Base-by-base conservation (phyloP, 345 rosid species). In the Arabidopsis arenosa region DNA sequence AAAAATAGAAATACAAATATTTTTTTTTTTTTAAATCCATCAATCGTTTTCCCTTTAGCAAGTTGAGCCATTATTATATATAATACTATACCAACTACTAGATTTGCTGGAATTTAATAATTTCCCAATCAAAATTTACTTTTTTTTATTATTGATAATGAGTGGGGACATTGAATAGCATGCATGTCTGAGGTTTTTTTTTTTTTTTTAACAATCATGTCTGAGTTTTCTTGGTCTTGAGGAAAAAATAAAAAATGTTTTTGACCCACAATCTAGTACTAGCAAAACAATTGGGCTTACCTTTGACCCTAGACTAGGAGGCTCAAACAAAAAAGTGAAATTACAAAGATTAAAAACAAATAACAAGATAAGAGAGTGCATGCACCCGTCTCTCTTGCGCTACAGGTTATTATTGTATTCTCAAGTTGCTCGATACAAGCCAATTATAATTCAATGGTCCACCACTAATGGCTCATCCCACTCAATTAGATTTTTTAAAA, bases 231-330 rank as follows among this genome's bases (percentile, higher is more conserved):
- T 54, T 69, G 75, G 70, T 62, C 70, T 4, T 37, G 13, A 54
- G 51, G 26, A 13, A 41, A 18, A 53, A 44, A 75, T 4, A 49
- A 5, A 32, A 9, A 7, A n/a, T 36, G n/a, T 13, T 60, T 61
- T 6, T 52, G 63, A 61, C 65, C 57, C 36, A 64, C 37, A 73
- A 32, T 28, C 28, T 40, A 33, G 32, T 36, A 18, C 6, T 32
- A 53, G n/a, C 28, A 43, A 61, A 52, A 7, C 23, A 43, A 61
- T 48, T 43, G 6, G 58, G 43, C 45, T 14, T 53, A 62, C 23
- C 52, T 71, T 65, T 71, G 76, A 77, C 68, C 80, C 55, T 57
- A 77, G 55, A 51, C 66, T 77, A 55, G 52, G 60, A 56, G 32
- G 72, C 54, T 40, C 55, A 21, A 58, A 49, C 39, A 57, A 37